Conservation (phyloP, 345 rosid genomes). For the Gossypium ekmanianum region DNA sequence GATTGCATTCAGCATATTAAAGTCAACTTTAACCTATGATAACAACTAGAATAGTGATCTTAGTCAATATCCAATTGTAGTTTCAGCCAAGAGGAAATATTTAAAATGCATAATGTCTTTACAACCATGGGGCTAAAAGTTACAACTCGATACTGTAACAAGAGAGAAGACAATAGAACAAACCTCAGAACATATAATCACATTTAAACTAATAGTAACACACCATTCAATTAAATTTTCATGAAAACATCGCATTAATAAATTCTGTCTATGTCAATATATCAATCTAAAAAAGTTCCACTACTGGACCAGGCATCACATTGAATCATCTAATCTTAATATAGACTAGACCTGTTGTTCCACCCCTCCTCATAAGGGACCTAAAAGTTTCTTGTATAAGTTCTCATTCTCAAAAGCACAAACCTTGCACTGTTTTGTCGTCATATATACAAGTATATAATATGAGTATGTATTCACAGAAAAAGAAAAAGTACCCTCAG, state of each 20-base stretch:
- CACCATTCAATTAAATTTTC: not conserved
- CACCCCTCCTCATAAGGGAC: slow-evolving; percentile 14
- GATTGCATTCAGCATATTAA: slow-evolving; percentile 2
- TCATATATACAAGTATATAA: not conserved
- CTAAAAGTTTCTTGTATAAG: not conserved
- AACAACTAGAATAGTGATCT: not conserved
- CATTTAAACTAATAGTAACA: not conserved
- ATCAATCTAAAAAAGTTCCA: not conserved
- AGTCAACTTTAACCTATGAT: not conserved
- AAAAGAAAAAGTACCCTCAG: not conserved
- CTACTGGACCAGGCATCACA: not conserved
- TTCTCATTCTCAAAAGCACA: not conserved
- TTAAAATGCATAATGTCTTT: not conserved
- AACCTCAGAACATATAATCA: not conserved
- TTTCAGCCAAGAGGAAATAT: not conserved
- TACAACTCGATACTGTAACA: not conserved
- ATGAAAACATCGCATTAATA: not conserved
- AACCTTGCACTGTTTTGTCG: not conserved
- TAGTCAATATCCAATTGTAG: not conserved
- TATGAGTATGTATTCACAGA: not conserved
- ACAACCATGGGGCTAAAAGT: not conserved
- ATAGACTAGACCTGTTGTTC: slow-evolving; percentile 5
- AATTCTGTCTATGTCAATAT: no score
- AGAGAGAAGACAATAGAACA: not conserved
- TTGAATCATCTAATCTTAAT: not conserved